Evolutionary conservation across 805 yeast genomes (phyloP).

Genomic region (Metschnikowia colocasiae): DNA sequence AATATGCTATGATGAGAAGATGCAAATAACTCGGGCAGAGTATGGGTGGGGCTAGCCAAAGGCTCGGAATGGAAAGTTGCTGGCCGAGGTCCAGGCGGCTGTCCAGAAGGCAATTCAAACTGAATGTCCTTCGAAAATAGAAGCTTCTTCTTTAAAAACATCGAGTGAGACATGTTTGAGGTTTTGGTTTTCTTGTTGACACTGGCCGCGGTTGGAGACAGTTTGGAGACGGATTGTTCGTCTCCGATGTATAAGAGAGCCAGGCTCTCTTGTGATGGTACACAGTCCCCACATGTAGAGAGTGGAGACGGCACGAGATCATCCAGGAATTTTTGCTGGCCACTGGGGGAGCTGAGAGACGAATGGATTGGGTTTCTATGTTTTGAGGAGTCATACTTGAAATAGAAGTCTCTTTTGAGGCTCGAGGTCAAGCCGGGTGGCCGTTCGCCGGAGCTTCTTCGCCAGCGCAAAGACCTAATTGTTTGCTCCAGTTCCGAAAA

Average conservation of each 20-base stretch:
- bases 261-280: slow-evolving; percentile 3
- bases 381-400: slow-evolving; percentile 14
- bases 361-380: slow-evolving; percentile 5
- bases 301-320: slow-evolving; percentile 28
- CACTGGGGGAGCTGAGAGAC: neutral
- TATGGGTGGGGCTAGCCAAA: neutral
- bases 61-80: neutral
- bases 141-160: slow-evolving; percentile 29
- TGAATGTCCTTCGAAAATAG: slow-evolving; percentile 38
- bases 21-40: slow-evolving; percentile 3
- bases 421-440: slow-evolving; percentile 12
- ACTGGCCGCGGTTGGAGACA: slow-evolving; percentile 4
- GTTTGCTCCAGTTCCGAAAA: slow-evolving; percentile 26
- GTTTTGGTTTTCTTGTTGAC: slow-evolving; percentile 14
- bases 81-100: slow-evolving; percentile 2
- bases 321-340: slow-evolving; percentile 7
- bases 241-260: slow-evolving; percentile 3
- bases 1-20: neutral
- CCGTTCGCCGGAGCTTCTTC: slow-evolving; percentile 18
- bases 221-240: slow-evolving; percentile 2
- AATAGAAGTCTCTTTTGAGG: slow-evolving; percentile 18
- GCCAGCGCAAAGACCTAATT: slow-evolving; percentile 13
- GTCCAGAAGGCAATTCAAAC: slow-evolving; percentile 28
- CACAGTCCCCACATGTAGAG: slow-evolving; percentile 14
- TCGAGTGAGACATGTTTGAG: slow-evolving; percentile 24